Conservation (phyloP, 2,329 filamentous ascomycete species). For the Coniochaeta sp. region DNA sequence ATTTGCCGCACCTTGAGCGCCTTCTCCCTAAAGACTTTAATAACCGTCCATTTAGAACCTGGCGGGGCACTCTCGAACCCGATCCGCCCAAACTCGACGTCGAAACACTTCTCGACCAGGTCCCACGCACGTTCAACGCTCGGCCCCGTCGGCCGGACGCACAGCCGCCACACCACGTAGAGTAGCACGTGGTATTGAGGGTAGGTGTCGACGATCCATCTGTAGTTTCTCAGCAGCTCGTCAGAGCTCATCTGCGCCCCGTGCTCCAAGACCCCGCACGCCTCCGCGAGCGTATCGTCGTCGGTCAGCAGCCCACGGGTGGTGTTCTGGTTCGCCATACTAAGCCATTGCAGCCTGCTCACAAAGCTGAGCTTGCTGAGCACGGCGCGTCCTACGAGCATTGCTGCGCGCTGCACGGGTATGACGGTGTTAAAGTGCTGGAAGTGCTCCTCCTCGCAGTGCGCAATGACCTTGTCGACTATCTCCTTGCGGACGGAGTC, state of each 20-base stretch:
- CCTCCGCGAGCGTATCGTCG: constrained; percentile 14
- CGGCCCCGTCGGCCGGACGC: constrained; percentile 6
- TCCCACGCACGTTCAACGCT: constrained; percentile 1
- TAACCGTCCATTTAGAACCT: neutral
- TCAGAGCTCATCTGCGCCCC: neutral
- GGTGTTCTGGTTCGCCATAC: constrained; percentile 6
- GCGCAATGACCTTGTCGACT: neutral
- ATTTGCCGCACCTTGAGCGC: neutral
- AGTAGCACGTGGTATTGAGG: constrained; percentile 8
- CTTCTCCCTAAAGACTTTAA: neutral
- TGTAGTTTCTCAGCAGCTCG: constrained; percentile 3
- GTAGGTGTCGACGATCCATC: constrained; percentile 4
- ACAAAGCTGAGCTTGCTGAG: constrained; percentile 8
- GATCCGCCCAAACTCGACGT: neutral
- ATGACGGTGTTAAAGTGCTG: constrained; percentile 9
- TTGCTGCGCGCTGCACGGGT: constrained; percentile 6
- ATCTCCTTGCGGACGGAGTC: constrained; percentile 17
- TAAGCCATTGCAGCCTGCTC: constrained; percentile 7
- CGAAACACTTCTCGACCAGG: neutral
- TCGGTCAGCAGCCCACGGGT: neutral
- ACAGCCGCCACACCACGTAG: constrained; percentile 10
- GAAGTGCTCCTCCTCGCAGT: constrained; percentile 3
- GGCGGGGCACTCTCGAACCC: neutral
- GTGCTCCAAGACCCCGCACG: constrained; percentile 4
- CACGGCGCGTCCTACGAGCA: constrained; percentile 1